Conservation (phyloP, 441 rosid species). For the Theobroma grandiflorum region DNA sequence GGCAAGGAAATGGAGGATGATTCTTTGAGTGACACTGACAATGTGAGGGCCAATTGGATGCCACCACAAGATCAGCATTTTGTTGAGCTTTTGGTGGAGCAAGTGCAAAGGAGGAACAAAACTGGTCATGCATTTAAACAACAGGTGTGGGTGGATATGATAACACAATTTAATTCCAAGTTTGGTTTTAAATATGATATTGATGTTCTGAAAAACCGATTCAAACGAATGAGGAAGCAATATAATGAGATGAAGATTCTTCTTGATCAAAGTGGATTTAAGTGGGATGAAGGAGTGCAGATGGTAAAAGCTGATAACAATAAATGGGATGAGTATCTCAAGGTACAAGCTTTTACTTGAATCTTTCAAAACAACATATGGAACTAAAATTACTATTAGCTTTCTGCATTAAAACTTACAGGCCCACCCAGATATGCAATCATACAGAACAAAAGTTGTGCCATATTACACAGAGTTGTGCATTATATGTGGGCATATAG, state of each 20-base stretch:
- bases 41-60: slow-evolving; percentile 4
- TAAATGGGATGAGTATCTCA: slow-evolving; percentile 3
- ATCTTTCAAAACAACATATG: background rate
- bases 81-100: background rate
- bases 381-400: background rate
- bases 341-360: slow-evolving; percentile 13
- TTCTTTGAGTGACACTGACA: background rate
- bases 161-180: slow-evolving; percentile 1
- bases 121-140: slow-evolving; percentile 12
- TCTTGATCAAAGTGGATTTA: background rate
- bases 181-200: slow-evolving; percentile 10
- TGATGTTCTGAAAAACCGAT: slow-evolving; percentile 19
- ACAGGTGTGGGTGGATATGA: slow-evolving; percentile 9
- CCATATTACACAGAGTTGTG: background rate
- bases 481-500: slow-evolving; percentile 6
- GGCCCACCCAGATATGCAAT: background rate
- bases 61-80: slow-evolving; percentile 14
- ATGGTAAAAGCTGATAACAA: slow-evolving; percentile 16
- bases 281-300: background rate
- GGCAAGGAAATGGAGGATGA: slow-evolving; percentile 16
- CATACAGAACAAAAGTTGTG: background rate
- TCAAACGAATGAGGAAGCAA: slow-evolving; percentile 14
- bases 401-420: background rate
- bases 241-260: slow-evolving; percentile 3
- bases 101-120: background rate